Evolutionary conservation across 2,329 filamentous ascomycete genomes (phyloP).

Genomic region (Paramyrothecium roridum): DNA sequence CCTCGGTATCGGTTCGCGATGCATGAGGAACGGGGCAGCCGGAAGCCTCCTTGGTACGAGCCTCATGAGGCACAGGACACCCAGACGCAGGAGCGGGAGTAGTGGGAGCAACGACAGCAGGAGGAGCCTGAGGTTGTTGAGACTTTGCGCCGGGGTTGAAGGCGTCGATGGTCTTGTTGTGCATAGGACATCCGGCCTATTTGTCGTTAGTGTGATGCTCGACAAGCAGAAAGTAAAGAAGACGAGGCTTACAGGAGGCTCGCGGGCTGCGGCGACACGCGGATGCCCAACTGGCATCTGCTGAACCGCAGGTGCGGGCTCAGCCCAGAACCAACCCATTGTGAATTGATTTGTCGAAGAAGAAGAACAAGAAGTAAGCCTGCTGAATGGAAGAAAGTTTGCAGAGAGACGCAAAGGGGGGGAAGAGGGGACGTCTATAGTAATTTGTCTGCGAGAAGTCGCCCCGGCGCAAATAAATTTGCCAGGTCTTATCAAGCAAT

Average conservation of each 20-base stretch:
- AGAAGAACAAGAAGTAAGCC: background rate
- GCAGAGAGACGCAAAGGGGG: background rate
- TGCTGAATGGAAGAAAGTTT: background rate
- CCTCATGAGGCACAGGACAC: constrained; percentile 26
- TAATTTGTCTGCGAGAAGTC: background rate
- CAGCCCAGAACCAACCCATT: constrained; percentile 67
- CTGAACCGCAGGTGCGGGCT: constrained; percentile 34
- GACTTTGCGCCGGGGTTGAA: constrained; percentile 30
- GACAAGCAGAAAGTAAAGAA: background rate
- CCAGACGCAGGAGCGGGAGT: constrained; percentile 17
- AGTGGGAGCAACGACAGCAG: background rate
- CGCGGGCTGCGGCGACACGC: constrained; percentile 17
- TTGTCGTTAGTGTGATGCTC: background rate
- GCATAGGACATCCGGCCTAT: constrained; percentile 56
- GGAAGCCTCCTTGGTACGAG: constrained; percentile 25
- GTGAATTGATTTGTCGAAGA: constrained; percentile 5
- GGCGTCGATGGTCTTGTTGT: constrained; percentile 49
- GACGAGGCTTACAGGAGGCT: constrained; percentile 29
- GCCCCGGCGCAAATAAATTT: background rate
- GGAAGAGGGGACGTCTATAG: background rate
- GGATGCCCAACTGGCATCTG: constrained; percentile 29
- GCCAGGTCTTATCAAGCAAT: background rate
- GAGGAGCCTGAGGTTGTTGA: background rate
- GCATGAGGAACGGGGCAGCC: constrained; percentile 46
- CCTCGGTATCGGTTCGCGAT: constrained; percentile 15